Base-by-base conservation (phyloP, 768 basidiomycete species). In the Mrakia hoshinonis region DNA sequence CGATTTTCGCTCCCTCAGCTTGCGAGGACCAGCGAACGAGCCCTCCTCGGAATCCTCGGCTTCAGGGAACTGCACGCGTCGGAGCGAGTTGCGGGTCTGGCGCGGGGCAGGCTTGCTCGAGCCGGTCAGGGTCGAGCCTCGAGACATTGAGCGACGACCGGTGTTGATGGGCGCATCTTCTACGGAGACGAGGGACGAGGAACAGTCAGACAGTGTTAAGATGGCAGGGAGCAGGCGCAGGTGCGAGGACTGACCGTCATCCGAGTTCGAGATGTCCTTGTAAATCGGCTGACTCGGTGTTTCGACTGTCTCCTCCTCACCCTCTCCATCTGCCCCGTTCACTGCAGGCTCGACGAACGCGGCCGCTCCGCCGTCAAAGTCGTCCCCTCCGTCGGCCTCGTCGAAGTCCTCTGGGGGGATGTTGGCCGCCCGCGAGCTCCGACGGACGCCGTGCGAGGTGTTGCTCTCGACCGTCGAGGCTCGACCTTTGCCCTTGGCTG, bases 1-100 rank as follows among this genome's bases (percentile, higher is more conserved):
- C 24, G 36, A 70, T 60, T 70, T 74, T 13, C 74, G 52, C 68
- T 69, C 72, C 18, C 74, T 52, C 20, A 74, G 71, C 65, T 38
- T 36, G 34, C 70, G 65, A 22, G 31, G 39, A n/a, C 31, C 46
- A 20, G 9, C 7, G 15, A 7, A 43, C 7, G 43, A 43, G 7
- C 7, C 18, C 26, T 49, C 36, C 18, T 65, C 64, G 20, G 51
- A 39, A 13, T 46, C 36, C 10, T 67, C 70, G 63, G 34, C 46
- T 6, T 66, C 64, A 24, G 22, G n/a, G 46, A 70, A 31, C 20
- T 43, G 26, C 26, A 72, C 66, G 47, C 51, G 61, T 43, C 47
- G 43, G 24, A 15, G 10, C 39, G 36, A 38, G 47, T 58, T 68
- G 18, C 54, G 54, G 20, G 54, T 68, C 26, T 22, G 43, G 11